phyloP scores from a whole-genome alignment of 2,329 filamentous ascomycete genomes.

The Lithohypha guttulata region DNA sequence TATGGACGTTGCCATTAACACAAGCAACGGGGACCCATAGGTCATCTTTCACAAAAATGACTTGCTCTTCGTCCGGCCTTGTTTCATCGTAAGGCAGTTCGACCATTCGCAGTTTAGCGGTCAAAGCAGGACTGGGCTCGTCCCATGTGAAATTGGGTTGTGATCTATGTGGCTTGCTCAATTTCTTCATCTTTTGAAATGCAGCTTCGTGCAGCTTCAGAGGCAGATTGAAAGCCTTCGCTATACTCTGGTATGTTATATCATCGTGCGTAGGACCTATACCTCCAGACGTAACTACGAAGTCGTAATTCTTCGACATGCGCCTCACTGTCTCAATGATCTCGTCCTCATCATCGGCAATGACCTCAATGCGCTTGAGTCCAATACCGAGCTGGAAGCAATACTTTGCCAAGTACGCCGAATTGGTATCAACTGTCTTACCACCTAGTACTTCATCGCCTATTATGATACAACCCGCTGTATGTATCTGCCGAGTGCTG shows the following conservation, averaged over 20 bases:
- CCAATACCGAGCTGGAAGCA: constrained; percentile 56
- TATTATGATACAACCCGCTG: constrained; percentile 86
- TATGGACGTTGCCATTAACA: constrained; percentile 87
- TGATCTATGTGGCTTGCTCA: constrained; percentile 62
- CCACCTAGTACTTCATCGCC: constrained; percentile 84
- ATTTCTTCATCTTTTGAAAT: constrained; percentile 68
- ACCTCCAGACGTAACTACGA: constrained; percentile 89
- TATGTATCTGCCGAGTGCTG: constrained; percentile 57
- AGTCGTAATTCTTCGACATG: constrained; percentile 84
- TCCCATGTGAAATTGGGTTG: constrained; percentile 78
- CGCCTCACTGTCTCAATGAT: constrained; percentile 78
- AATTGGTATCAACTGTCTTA: constrained; percentile 65
- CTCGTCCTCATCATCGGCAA: constrained; percentile 81
- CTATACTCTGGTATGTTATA: constrained; percentile 91
- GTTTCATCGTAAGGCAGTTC: constrained; percentile 66
- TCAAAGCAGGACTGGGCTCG: constrained; percentile 62
- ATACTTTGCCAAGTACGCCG: constrained; percentile 53
- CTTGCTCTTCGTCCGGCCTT: constrained; percentile 57
- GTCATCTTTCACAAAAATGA: constrained; percentile 66
- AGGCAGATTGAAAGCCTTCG: constrained; percentile 70
- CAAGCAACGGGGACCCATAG: constrained; percentile 85
- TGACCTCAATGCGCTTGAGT: constrained; percentile 81
- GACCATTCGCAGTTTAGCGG: constrained; percentile 83
- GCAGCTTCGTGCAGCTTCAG: constrained; percentile 68
- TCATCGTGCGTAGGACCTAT: constrained; percentile 97